Base-by-base conservation (phyloP, 228 moss, liverwort and hornwort species). In the Sphagnum fallax region DNA sequence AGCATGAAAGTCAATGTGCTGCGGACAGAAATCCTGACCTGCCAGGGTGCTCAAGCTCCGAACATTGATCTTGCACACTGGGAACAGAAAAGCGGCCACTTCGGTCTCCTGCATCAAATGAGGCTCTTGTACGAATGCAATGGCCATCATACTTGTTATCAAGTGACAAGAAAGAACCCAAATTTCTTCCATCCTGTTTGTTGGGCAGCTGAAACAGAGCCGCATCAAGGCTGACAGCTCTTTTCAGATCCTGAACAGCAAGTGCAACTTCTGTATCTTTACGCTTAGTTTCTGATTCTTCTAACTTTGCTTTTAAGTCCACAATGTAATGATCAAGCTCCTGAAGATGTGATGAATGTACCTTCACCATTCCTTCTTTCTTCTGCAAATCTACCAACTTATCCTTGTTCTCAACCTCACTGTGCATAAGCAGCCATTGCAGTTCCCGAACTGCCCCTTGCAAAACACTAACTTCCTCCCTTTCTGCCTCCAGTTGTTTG, bases 301-400 rank as follows among this genome's bases (percentile, higher is more conserved):
- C 88, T 74, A 82, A 73, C 64, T 76, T 90, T 51, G 63, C 67
- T 74, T 93, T 86, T 60, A 93, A 72, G 52, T 90, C 81, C 66
- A 81, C 76, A 9, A 93, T 71, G 65, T 90, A 93, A 58, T 79
- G 81, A 84, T 93, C 93, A 59, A 93, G 82, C 72, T 93, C 88
- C 70, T 93, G 88, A 65, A 90, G 74, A 73, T 89, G 88, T 8
- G 86, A 88, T 66, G 88, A 74, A 71, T 88, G 92, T 16, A 92
- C 88, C 78, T 83, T 84, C 65, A 88, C 86, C 71, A 75, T 70
- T 51, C 73, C 83, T 50, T 72, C 79, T 48, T 67, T 74, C 64
- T 68, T 83, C 6, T 69, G 65, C 60, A 72, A 47, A 47, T 75
- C 69, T 9, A 67, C 53, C 52, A 81, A 69, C 53, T 75, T 78